Evolutionary conservation across 768 basidiomycete genomes (phyloP), one percentile per base, ranked within the genome.

Genomic region (Boletus rubroflammeus): DNA sequence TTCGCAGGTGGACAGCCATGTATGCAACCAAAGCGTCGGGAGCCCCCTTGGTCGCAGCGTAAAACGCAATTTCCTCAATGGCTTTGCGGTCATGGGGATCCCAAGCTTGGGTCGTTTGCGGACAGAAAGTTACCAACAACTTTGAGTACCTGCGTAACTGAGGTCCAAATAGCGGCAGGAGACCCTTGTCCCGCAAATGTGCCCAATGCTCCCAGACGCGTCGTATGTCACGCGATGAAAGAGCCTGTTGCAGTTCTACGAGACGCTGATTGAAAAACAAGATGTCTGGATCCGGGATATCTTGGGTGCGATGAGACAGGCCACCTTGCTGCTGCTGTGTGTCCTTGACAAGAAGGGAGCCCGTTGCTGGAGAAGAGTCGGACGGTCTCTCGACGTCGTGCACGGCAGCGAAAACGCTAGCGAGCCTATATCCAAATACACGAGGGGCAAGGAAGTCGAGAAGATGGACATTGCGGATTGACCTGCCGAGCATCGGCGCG

Each of bases 41-140:
- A 9, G 74, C 74, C 29, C 78, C 73, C 28, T 64, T 67, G 11
- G 63, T 72, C 0, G 85, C 82, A 7, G 78, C 72, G 35, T 72
- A 63, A 21, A 86, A 47, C 6, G 82, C 80, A 45, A 88, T 76
- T 50, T 77, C 72, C 57, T 78, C 73, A 5, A 79, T 65, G 3
- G 66, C 58, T 21, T 62, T 61, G 55, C 61, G 65, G 21, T 74
- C 61, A 21, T 55, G 50, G 11, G 68, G 60, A 35, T 71, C 62
- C 67, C 73, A 69, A 15, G 48, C 35, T 31, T 60, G 40, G 17
- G 53, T 19, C 39, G 46, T 43, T 25, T 36, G 58, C 36, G 61
- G 66, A 69, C 65, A 66, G 59, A 72, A 51, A 1, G 60, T 51
- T 15, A 62, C 60, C 45, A 81, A 60, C 35, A 74, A 55, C 38